These are phyloP conservation scores for Auriscalpium vulgare DNA, from an alignment of 768 basidiomycete genomes.

Conservation along the genomic window DNA sequence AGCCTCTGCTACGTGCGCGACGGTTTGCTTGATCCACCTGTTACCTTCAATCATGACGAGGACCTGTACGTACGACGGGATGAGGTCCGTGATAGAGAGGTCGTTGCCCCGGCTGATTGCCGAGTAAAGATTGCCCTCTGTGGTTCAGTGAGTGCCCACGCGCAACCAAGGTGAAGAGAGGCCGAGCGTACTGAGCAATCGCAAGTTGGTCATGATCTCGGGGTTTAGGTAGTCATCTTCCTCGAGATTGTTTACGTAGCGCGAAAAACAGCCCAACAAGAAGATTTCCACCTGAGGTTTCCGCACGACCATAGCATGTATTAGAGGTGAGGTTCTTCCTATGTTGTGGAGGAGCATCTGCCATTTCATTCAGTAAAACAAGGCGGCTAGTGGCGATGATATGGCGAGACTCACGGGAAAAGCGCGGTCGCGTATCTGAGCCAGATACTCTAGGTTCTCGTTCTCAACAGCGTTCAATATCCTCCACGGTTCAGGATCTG, in stretches of 20 bases:
- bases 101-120: constrained; percentile 87
- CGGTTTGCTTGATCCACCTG: constrained; percentile 73
- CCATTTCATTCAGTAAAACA: not conserved
- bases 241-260: constrained; percentile 84
- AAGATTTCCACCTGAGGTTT: constrained; percentile 75
- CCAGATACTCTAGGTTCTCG: constrained; percentile 74
- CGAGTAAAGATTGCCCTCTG: constrained; percentile 79
- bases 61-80: constrained; percentile 90
- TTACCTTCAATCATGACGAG: constrained; percentile 96
- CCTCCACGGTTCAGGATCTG: constrained; percentile 41
- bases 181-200: constrained; percentile 58
- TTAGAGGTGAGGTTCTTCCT: constrained; percentile 79
- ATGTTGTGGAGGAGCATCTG: constrained; percentile 78
- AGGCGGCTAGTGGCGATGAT: not conserved
- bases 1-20: constrained; percentile 59
- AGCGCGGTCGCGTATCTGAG: constrained; percentile 75
- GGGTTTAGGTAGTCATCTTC: constrained; percentile 67
- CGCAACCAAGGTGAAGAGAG: not conserved
- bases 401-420: constrained; percentile 53
- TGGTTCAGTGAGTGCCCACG: not conserved
- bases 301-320: constrained; percentile 85
- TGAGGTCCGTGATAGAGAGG: constrained; percentile 73
- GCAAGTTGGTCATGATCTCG: constrained; percentile 64
- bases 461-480: constrained; percentile 79
- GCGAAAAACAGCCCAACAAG: constrained; percentile 82